Percentiles rank a stretch among this genome's conserved stretches.
Conservation (phyloP, 768 basidiomycete genomes). For the Cyclocybe aegerita region DNA sequence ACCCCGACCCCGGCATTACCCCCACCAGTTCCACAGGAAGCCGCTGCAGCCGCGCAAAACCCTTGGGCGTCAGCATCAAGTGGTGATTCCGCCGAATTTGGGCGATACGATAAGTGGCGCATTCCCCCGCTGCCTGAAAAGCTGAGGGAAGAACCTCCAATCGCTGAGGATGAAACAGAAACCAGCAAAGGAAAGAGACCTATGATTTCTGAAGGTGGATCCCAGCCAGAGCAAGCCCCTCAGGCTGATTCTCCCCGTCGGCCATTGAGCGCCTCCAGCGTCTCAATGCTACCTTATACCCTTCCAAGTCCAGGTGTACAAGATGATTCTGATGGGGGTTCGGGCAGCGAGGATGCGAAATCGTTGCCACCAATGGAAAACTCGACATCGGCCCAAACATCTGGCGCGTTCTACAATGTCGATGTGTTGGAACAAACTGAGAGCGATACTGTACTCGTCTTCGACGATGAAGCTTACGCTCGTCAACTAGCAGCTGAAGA, state of each 20-base stretch:
- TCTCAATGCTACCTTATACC: slow-evolving; percentile 18
- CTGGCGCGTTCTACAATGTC: neutral
- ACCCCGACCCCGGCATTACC: neutral
- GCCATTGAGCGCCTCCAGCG: slow-evolving; percentile 15
- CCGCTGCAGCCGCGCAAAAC: neutral
- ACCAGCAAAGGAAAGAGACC: neutral
- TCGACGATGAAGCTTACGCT: slow-evolving; percentile 47
- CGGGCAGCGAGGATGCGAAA: neutral
- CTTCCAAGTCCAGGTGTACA: slow-evolving; percentile 6
- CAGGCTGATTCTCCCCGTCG: neutral
- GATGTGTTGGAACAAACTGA: neutral
- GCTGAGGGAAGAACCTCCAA: neutral
- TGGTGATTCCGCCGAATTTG: slow-evolving; percentile 14
- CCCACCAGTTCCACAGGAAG: neutral
- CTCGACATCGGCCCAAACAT: neutral
- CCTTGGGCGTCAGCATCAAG: neutral
- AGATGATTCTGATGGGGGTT: neutral
- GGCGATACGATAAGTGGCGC: slow-evolving; percentile 18
- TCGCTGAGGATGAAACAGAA: neutral
- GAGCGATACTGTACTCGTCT: slow-evolving; percentile 17
- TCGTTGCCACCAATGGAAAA: neutral
- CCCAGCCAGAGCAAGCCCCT: neutral
- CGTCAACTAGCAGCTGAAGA: slow-evolving; percentile 42
- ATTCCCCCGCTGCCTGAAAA: slow-evolving; percentile 9
- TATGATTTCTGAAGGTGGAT: neutral